Evolutionary conservation across 1,284 basidiomycete species (phyloP), one percentile per base, ranked within the genome.

Genomic region (Cutaneotrichosporon cutaneum): DNA sequence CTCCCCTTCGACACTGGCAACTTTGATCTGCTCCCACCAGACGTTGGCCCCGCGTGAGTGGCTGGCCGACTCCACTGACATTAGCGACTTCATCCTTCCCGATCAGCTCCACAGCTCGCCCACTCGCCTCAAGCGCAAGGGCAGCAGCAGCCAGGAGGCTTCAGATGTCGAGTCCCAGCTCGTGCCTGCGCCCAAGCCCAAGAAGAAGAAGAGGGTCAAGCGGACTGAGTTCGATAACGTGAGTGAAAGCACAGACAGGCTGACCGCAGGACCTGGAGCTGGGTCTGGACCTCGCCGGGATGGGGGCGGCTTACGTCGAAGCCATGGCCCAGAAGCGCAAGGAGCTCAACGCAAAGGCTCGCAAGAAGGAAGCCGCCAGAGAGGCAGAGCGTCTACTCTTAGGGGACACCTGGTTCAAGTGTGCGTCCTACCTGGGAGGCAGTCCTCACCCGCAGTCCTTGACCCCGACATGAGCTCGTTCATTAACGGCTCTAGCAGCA

Each of bases 381-480:
- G 22, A 26, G 44, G 74, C 71, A 1, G 47, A 52, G 5, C 39
- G 54, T 13, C n/a, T 75, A 51, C 66, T 76, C 0, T 65, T 70
- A n/a, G 58, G 64, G 10, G 70, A 33, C 6, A 42, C 9, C 35
- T 54, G 52, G 52, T 16, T 54, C 7, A 33, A 54, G 22, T 39
- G 52, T 54, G 16, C 18, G 52, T 11, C 10, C n/a, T 5, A 5
- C 9, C n/a, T 10, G n/a, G 10, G 27, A 21, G n/a, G 14, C 27
- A 13, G 27, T 9, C 6, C 33, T 35, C 26, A 57, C 44, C 2
- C 6, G 1, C 57, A 77, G 75, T 74, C 54, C 63, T 70, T 33
- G 64, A 77, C 56, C 44, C 62, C 3, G 70, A 63, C 3, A 70
- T 77, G 71, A 52, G 65, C 7, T 63, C 21, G 1, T 62, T 71